Evolutionary conservation across 805 yeast genomes (phyloP).

Genomic region (Vanderwaltozyma polyspora): DNA sequence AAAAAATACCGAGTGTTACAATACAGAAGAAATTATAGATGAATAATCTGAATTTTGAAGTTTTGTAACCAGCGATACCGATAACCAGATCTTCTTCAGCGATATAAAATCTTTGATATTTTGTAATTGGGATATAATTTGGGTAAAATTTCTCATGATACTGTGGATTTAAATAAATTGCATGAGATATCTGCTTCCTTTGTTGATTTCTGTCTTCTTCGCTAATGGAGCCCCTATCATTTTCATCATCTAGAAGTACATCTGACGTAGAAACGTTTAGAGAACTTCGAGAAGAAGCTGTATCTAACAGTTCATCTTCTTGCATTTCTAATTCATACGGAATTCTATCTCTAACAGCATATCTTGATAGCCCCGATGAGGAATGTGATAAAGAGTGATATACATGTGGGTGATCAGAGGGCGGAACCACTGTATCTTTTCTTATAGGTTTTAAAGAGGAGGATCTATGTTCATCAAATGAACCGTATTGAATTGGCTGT

Average conservation of each 20-base stretch:
- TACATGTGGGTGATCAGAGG: conserved; percentile 3
- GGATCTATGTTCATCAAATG: not conserved
- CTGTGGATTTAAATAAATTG: conserved; percentile 23
- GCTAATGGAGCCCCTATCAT: conserved; percentile 2
- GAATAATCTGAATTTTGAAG: conserved; percentile 35
- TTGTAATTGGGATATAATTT: conserved; percentile 31
- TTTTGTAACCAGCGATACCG: conserved; percentile 83
- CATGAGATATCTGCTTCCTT: conserved; percentile 16
- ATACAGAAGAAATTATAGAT: conserved; percentile 46
- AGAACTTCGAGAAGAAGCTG: conserved; percentile 15
- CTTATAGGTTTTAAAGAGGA: too few species aligned
- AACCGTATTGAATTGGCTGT: not conserved
- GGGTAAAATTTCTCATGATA: conserved; percentile 37
- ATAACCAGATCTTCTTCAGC: conserved; percentile 93
- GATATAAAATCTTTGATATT: conserved; percentile 73
- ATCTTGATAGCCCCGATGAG: conserved; percentile 28
- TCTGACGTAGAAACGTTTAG: conserved; percentile 7
- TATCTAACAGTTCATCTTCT: conserved; percentile 27
- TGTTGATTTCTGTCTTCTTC: conserved; percentile 12
- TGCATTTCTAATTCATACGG: conserved; percentile 28
- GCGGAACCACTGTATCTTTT: not conserved
- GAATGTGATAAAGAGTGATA: conserved; percentile 21
- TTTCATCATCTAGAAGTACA: conserved; percentile 15
- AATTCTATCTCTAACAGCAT: conserved; percentile 29
- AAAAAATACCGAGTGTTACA: conserved; percentile 59